These are phyloP conservation scores for Xylaria sp. DNA, from an alignment of 2,329 filamentous ascomycete genomes.

Conservation along the genomic window DNA sequence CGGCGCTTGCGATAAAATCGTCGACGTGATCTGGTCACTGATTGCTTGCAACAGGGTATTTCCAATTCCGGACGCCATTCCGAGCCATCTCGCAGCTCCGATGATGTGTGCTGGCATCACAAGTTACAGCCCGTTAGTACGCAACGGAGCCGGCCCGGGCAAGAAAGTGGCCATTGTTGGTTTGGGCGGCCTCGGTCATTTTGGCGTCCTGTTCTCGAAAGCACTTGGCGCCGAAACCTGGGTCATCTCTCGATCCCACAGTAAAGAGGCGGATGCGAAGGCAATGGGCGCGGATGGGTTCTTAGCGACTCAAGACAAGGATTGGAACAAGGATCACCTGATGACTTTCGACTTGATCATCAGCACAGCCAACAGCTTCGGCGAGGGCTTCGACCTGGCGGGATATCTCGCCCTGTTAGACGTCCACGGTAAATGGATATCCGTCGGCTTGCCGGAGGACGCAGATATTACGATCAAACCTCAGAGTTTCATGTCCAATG, in stretches of 20 bases:
- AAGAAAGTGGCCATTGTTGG: slow-evolving; percentile 83
- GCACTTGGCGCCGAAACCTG: slow-evolving; percentile 72
- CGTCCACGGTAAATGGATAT: slow-evolving; percentile 83
- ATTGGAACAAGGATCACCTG: slow-evolving; percentile 67
- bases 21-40: background rate
- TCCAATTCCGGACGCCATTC: slow-evolving; percentile 79
- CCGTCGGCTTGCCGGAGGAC: slow-evolving; percentile 82
- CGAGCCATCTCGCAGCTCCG: slow-evolving; percentile 72
- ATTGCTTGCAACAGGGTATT: slow-evolving; percentile 61
- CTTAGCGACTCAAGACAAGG: slow-evolving; percentile 66
- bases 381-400: slow-evolving; percentile 73
- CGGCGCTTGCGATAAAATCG: background rate
- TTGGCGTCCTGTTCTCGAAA: slow-evolving; percentile 75
- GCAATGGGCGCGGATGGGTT: slow-evolving; percentile 71
- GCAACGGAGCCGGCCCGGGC: slow-evolving; percentile 79
- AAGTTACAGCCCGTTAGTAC: slow-evolving; percentile 79
- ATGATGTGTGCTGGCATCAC: slow-evolving; percentile 90
- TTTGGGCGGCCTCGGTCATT: slow-evolving; percentile 78
- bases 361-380: slow-evolving; percentile 76
- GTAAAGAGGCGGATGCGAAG: slow-evolving; percentile 68
- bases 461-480: slow-evolving; percentile 76
- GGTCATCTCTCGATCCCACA: slow-evolving; percentile 69
- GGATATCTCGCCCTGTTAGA: slow-evolving; percentile 84
- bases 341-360: slow-evolving; percentile 81
- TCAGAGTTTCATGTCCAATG: slow-evolving; percentile 80